phyloP scores from a whole-genome alignment of 768 basidiomycete genomes.

The Collybia sp. region DNA sequence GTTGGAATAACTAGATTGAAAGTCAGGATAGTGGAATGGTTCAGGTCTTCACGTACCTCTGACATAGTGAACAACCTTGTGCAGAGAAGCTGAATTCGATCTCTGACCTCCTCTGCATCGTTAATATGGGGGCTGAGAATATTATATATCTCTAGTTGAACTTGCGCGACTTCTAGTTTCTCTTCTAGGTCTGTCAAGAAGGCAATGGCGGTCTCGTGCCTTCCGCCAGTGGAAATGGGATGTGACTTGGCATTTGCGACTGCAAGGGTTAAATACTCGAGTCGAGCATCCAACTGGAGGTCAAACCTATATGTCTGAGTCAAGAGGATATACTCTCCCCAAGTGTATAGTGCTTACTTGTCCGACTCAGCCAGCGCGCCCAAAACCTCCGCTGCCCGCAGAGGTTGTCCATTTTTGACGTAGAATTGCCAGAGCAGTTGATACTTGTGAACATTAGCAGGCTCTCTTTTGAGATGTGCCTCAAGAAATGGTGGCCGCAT shows the following conservation, averaged over 20 bases:
- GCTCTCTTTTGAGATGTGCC: slow-evolving; percentile 79
- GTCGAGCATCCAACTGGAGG: slow-evolving; percentile 62
- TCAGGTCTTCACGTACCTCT: slow-evolving; percentile 51
- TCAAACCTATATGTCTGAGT: slow-evolving; percentile 44
- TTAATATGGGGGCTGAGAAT: slow-evolving; percentile 54
- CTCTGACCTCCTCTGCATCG: slow-evolving; percentile 58
- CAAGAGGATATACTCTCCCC: too few relatives aligned
- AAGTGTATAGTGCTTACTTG: slow-evolving; percentile 45
- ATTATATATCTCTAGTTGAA: slow-evolving; percentile 89
- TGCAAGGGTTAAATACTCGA: slow-evolving; percentile 92
- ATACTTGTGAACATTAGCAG: slow-evolving; percentile 72
- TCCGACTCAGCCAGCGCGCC: slow-evolving; percentile 78
- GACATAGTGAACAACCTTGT: slow-evolving; percentile 72
- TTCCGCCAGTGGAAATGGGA: slow-evolving; percentile 69
- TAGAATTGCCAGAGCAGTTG: slow-evolving; percentile 97
- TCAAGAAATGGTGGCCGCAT: slow-evolving; percentile 88
- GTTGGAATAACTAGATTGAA: slow-evolving; percentile 68
- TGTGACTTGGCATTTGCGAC: slow-evolving; percentile 97
- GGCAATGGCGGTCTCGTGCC: slow-evolving; percentile 87
- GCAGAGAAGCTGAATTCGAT: slow-evolving; percentile 55
- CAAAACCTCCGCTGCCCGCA: slow-evolving; percentile 86
- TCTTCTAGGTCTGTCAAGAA: slow-evolving; percentile 96
- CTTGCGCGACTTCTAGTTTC: slow-evolving; percentile 93
- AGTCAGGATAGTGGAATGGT: slow-evolving; percentile 1
- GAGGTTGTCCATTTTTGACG: slow-evolving; percentile 83